A percentile compares a stretch with the other conserved stretches of the same genome.
Evolutionary conservation across 768 basidiomycete species (phyloP).

Genomic region (Mycena leptocephala): DNA sequence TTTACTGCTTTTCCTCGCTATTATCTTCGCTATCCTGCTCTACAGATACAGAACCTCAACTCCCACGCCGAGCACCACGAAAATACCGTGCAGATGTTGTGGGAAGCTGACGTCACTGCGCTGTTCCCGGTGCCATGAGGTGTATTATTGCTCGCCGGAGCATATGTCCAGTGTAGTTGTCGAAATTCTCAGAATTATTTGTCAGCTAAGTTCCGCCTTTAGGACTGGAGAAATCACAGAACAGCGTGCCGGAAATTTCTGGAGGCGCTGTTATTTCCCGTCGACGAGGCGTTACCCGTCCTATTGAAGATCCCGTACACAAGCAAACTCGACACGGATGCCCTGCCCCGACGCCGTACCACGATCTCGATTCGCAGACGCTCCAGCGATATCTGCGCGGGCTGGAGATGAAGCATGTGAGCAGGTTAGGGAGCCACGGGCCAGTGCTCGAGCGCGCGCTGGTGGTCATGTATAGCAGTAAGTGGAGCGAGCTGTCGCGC

Average conservation of each 20-base stretch:
- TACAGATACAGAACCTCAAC: neutral
- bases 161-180: conserved; percentile 21
- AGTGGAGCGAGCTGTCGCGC: neutral
- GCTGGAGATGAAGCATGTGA: conserved; percentile 26
- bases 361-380: conserved; percentile 3
- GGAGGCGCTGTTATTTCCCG: conserved; percentile 25
- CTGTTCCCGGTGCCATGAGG: conserved; percentile 32
- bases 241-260: conserved; percentile 6
- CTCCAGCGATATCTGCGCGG: neutral
- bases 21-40: conserved; percentile 17
- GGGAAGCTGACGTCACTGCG: conserved; percentile 26
- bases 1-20: conserved; percentile 19
- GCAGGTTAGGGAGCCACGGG: conserved; percentile 6
- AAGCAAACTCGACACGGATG: conserved; percentile 13
- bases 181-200: neutral
- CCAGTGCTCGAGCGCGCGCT: neutral
- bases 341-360: conserved; percentile 10
- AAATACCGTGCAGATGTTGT: conserved; percentile 14
- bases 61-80: neutral
- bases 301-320: conserved; percentile 21
- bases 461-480: conserved; percentile 18
- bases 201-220: neutral
- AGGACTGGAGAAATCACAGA: conserved; percentile 30
- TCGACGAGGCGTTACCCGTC: neutral
- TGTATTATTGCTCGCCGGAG: conserved; percentile 29